phyloP scores from a whole-genome alignment of 148 eudicot genomes.

The Beta vulgaris region DNA sequence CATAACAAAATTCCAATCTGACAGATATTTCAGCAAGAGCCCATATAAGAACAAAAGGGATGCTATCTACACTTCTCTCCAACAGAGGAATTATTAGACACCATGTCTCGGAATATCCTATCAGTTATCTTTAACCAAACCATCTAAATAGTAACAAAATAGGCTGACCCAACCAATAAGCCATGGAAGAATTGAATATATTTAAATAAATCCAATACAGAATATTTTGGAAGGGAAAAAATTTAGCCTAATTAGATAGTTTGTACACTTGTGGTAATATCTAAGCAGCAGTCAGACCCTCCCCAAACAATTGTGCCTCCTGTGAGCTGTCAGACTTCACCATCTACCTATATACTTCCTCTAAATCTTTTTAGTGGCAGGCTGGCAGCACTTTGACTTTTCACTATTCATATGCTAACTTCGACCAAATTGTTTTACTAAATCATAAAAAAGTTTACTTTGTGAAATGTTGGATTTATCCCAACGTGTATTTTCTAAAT shows the following conservation, averaged over 20 bases:
- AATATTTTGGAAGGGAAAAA: background rate
- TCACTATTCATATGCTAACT: too few species aligned
- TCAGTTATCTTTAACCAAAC: too few species aligned
- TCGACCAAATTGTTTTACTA: too few species aligned
- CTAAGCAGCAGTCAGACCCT: background rate
- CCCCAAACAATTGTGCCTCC: background rate
- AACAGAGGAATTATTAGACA: background rate
- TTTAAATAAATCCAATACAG: background rate
- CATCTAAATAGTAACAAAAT: background rate
- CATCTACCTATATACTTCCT: too few species aligned
- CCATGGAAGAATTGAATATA: background rate
- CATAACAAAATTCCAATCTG: background rate
- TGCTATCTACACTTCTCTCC: background rate
- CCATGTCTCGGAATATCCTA: background rate
- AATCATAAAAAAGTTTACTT: too few species aligned
- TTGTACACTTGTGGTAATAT: background rate
- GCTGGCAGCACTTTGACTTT: too few species aligned
- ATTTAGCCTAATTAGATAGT: background rate
- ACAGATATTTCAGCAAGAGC: background rate
- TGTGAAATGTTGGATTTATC: too few species aligned
- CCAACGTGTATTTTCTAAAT: too few species aligned
- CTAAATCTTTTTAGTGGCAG: too few species aligned
- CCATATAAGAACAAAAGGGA: background rate
- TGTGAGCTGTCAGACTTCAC: background rate
- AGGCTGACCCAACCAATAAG: background rate